Percentiles rank a stretch among this genome's conserved stretches.
Conservation (phyloP, 2,329 filamentous ascomycete genomes). For the Ophiognomonia clavigignenti-juglandacearum region DNA sequence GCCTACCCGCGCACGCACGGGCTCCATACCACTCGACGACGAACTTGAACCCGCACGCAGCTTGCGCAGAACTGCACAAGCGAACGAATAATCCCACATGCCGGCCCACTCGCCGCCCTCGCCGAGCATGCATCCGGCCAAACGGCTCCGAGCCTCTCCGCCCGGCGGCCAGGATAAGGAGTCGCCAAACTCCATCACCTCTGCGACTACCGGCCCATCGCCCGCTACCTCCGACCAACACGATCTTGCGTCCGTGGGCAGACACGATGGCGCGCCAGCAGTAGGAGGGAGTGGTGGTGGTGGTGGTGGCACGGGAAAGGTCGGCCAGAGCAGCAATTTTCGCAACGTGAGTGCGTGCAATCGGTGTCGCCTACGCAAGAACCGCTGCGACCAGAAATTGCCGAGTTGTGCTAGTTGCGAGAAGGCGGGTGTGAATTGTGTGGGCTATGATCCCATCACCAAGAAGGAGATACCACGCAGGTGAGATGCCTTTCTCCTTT, state of each 20-base stretch:
- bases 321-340: constrained; percentile 62
- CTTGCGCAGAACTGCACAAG: too few relatives aligned
- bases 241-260: constrained; percentile 22
- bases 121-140: constrained; percentile 46
- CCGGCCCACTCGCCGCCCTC: constrained; percentile 44
- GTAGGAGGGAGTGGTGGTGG: constrained; percentile 24
- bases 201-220: constrained; percentile 32
- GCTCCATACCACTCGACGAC: too few relatives aligned
- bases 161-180: constrained; percentile 33
- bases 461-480: constrained; percentile 92
- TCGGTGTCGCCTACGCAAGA: constrained; percentile 86
- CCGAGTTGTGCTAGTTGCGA: constrained; percentile 89
- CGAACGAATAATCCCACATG: too few relatives aligned
- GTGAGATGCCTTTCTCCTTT: too few relatives aligned
- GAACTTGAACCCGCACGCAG: too few relatives aligned
- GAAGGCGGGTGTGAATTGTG: constrained; percentile 86
- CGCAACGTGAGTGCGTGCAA: constrained; percentile 94
- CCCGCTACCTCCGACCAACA: constrained; percentile 26
- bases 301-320: constrained; percentile 32
- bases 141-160: constrained; percentile 53
- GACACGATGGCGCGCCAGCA: constrained; percentile 20
- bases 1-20: too few relatives aligned
- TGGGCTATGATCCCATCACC: constrained; percentile 93
- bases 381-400: constrained; percentile 88
- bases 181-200: constrained; percentile 34